These are phyloP conservation scores for Cladobotryum protrusum DNA, from an alignment of 2,329 filamentous ascomycete species.

Conservation along the genomic window DNA sequence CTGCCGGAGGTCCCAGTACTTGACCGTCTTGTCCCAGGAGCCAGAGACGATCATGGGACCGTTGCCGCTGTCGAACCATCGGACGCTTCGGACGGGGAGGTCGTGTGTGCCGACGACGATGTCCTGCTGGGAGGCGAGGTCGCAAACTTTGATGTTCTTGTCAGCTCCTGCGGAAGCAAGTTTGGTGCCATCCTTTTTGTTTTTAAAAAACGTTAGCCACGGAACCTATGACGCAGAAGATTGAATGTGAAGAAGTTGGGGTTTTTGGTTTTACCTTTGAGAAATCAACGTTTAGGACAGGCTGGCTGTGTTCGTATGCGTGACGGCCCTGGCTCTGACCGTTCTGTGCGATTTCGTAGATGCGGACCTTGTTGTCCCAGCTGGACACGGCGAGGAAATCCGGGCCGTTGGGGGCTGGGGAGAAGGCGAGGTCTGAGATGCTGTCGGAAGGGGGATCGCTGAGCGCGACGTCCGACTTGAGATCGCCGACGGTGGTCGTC, in stretches of 20 bases:
- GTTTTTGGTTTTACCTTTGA: slow-evolving; percentile 51
- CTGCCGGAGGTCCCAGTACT: slow-evolving; percentile 77
- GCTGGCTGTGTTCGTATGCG: slow-evolving; percentile 76
- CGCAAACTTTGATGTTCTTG: slow-evolving; percentile 83
- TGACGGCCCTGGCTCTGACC: slow-evolving; percentile 81
- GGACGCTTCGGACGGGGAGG: slow-evolving; percentile 69
- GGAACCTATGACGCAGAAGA: no score
- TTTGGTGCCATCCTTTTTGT: slow-evolving; percentile 74
- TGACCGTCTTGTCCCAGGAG: slow-evolving; percentile 85
- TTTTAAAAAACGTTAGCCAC: background rate
- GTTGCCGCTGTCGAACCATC: slow-evolving; percentile 68
- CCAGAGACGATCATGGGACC: slow-evolving; percentile 84
- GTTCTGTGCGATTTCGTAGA: slow-evolving; percentile 80
- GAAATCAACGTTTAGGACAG: slow-evolving; percentile 80
- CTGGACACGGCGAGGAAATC: slow-evolving; percentile 86
- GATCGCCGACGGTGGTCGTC: slow-evolving; percentile 76
- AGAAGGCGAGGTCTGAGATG: slow-evolving; percentile 83
- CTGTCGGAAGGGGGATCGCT: slow-evolving; percentile 77
- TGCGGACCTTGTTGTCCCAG: slow-evolving; percentile 97
- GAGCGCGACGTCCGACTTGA: slow-evolving; percentile 81
- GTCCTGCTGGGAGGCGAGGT: slow-evolving; percentile 62
- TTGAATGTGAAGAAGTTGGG: background rate
- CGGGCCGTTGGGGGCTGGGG: slow-evolving; percentile 46
- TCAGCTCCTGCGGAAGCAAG: slow-evolving; percentile 83
- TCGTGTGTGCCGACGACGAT: slow-evolving; percentile 80